Evolutionary conservation across 208 protist genomes (phyloP).

Genomic region (Trypanosoma scelopori): DNA sequence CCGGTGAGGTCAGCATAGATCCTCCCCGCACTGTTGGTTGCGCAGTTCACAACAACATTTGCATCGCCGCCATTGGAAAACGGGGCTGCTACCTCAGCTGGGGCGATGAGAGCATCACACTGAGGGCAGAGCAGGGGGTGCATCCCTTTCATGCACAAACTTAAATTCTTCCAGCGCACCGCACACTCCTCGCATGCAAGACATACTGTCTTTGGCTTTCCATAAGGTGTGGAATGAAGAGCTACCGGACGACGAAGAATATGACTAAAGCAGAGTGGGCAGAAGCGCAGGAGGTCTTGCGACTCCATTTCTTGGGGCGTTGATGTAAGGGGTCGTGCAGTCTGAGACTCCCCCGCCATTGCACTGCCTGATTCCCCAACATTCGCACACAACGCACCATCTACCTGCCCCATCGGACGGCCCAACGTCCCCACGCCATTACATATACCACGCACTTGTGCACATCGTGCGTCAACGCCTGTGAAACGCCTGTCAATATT

Average conservation of each 20-base stretch:
- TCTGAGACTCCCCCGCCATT: background rate
- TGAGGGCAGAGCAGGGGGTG: background rate
- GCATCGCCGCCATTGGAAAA: background rate
- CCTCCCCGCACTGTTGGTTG: background rate
- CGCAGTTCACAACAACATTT: background rate
- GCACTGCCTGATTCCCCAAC: too few relatives aligned
- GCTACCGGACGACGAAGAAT: background rate
- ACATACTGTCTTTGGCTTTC: background rate
- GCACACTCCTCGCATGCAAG: constrained; percentile 3
- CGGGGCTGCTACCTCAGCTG: background rate
- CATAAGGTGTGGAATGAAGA: background rate
- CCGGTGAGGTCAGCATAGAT: background rate
- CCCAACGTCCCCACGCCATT: too few relatives aligned
- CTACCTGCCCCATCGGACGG: too few relatives aligned
- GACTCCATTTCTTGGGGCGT: background rate
- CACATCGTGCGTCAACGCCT: too few relatives aligned
- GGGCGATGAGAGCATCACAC: background rate
- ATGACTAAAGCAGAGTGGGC: constrained; percentile 3
- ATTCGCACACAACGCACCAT: too few relatives aligned
- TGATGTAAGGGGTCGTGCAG: background rate
- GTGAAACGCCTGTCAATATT: too few relatives aligned
- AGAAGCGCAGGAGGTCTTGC: background rate
- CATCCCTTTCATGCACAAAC: background rate
- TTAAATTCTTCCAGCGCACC: background rate
- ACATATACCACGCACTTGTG: too few relatives aligned